Conservation (phyloP, 2,329 filamentous ascomycete genomes). For the Pseudogymnoascus sp. region DNA sequence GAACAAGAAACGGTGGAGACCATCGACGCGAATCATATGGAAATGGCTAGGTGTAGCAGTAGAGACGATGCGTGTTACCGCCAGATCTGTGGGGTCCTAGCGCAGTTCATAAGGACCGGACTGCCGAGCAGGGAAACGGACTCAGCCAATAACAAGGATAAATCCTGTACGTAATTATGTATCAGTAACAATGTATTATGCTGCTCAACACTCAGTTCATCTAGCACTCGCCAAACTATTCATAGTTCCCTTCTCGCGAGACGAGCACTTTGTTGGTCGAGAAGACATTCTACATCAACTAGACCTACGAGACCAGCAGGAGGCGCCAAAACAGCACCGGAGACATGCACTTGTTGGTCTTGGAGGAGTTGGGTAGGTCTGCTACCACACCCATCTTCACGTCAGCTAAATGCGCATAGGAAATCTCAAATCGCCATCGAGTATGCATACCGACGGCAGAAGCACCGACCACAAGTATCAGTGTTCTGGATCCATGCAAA, state of each 20-base stretch:
- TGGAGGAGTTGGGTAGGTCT: constrained; percentile 15
- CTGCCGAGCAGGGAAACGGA: background rate
- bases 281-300: background rate
- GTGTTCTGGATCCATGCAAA: constrained; percentile 23
- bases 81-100: constrained; percentile 14
- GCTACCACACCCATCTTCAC: background rate
- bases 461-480: constrained; percentile 15
- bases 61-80: constrained; percentile 26
- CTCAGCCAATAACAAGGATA: background rate
- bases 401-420: constrained; percentile 4
- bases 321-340: background rate
- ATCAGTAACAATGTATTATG: background rate
- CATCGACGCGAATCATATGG: constrained; percentile 36
- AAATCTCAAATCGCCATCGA: constrained; percentile 23
- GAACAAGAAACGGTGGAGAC: constrained; percentile 28
- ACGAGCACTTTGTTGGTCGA: constrained; percentile 7
- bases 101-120: background rate
- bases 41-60: constrained; percentile 37
- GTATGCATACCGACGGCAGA: constrained; percentile 19
- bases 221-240: background rate
- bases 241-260: constrained; percentile 1
- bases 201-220: background rate
- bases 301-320: background rate
- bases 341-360: constrained; percentile 18
- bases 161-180: background rate